Evolutionary conservation across 495 filamentous ascomycete species (phyloP).

Genomic region (Lophium mytilinum): DNA sequence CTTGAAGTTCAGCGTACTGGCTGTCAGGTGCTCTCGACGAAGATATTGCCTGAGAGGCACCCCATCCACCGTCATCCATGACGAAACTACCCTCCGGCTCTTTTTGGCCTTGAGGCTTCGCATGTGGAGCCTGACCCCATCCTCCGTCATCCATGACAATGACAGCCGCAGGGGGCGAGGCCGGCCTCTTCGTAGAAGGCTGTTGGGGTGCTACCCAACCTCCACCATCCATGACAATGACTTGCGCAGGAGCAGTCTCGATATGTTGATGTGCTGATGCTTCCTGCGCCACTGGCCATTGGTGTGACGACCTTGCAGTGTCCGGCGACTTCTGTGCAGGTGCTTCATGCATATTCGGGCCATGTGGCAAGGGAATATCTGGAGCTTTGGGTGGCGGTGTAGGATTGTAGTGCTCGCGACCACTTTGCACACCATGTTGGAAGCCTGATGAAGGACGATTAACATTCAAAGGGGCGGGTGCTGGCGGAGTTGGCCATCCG

Average conservation of each 20-base stretch:
- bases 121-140: not conserved
- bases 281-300: not conserved
- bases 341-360: conserved; percentile 4
- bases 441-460: conserved; percentile 3
- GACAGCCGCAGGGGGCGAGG: not conserved
- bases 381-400: conserved; percentile 13
- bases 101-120: not conserved
- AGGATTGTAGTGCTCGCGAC: conserved; percentile 17
- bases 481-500: conserved; percentile 18
- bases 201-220: conserved; percentile 2
- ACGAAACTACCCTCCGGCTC: conserved; percentile 1
- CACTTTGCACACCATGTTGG: not conserved
- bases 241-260: conserved; percentile 5
- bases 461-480: conserved; percentile 12
- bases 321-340: not conserved
- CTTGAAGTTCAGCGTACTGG: not conserved
- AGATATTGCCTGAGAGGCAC: conserved; percentile 1
- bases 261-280: not conserved
- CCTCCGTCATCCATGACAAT: conserved; percentile 15
- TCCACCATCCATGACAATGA: conserved; percentile 2
- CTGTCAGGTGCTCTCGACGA: conserved; percentile 1
- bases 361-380: not conserved
- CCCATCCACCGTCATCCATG: conserved; percentile 16
- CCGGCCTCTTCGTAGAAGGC: not conserved
- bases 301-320: not conserved